Percentiles rank a stretch among this genome's conserved stretches.
Evolutionary conservation across 768 basidiomycete species (phyloP).

Genomic region (Mrakia hoshinonis): DNA sequence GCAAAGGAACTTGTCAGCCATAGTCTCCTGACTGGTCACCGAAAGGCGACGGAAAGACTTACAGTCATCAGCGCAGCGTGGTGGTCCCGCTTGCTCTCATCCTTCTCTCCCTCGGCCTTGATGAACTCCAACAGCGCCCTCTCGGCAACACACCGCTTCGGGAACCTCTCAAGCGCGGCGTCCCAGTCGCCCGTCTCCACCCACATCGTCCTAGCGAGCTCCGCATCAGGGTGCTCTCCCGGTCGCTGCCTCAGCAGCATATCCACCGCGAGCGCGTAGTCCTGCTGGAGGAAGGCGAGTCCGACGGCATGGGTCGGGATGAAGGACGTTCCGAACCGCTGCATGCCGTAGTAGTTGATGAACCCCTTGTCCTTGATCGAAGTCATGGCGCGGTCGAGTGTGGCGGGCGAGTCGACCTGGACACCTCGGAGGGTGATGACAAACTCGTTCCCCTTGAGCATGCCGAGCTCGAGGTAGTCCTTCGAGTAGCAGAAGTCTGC

Average conservation of each 20-base stretch:
- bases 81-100: constrained; percentile 61
- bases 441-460: constrained; percentile 94
- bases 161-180: constrained; percentile 75
- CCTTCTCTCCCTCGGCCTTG: constrained; percentile 52
- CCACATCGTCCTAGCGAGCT: constrained; percentile 76
- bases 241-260: constrained; percentile 72
- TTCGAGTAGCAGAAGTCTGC: constrained; percentile 69
- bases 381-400: constrained; percentile 64
- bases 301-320: constrained; percentile 94
- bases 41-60: background rate
- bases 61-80: constrained; percentile 20
- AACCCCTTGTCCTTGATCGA: constrained; percentile 78
- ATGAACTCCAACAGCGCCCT: constrained; percentile 83
- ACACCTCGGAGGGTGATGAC: constrained; percentile 88
- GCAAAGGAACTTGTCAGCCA: background rate
- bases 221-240: constrained; percentile 89
- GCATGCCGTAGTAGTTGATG: constrained; percentile 99
- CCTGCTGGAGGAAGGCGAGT: constrained; percentile 72
- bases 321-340: constrained; percentile 93
- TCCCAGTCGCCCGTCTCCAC: constrained; percentile 59
- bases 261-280: constrained; percentile 80
- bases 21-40: constrained; percentile 25
- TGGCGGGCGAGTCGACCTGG: constrained; percentile 62
- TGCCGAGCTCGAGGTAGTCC: constrained; percentile 75
- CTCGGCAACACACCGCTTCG: constrained; percentile 85